Evolutionary conservation across 306 rosid genomes (phyloP), one percentile per base, ranked within the genome.

Genomic region (Malus sylvestris): DNA sequence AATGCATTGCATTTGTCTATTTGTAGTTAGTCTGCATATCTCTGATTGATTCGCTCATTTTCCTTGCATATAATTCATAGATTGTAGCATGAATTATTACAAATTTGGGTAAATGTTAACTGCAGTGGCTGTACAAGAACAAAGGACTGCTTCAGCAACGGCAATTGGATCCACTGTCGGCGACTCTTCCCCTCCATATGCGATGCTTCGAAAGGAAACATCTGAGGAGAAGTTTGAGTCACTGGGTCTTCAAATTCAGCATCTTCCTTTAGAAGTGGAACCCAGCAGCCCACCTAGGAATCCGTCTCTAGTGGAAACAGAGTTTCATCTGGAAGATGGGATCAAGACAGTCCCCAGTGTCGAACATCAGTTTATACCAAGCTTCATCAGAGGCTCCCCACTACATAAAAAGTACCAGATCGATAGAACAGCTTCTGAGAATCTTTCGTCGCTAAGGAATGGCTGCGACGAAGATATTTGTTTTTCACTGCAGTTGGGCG

Each of bases 111-210:
- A 40, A 27, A 68, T 61, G 52, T 80, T 78, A 58, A 75, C 74
- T 87, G 74, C 33, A 96, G 99, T 75, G 85, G 99, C 99, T 1
- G 96, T 96, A 82, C 98, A 90, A 83, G 97, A 89, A 86, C 99
- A 90, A 78, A 89, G 89, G 86, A 83, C 93, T 10, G 90, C 83
- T 44, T 96, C 99, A 0, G 98, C 93, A 60, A 92, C 98, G 0
- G 96, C 84, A 25, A 89, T 96, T 4, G 97, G 96, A 53, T 95
- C 99, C 38, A 92, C 89, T 0, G 96, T 86, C 0, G 97, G 97
- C 2, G 98, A 96, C 81, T 92, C 97, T 22, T 96, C 99, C 10
- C 86, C 99, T 72, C 97, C 88, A 0, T 93, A 92, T 35, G 87
- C 85, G 13, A 72, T 86, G 64, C 87, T 86, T 45, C 86, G 85